phyloP scores from a whole-genome alignment of 2,329 filamentous ascomycete genomes.

The Colletotrichum eleusines region DNA sequence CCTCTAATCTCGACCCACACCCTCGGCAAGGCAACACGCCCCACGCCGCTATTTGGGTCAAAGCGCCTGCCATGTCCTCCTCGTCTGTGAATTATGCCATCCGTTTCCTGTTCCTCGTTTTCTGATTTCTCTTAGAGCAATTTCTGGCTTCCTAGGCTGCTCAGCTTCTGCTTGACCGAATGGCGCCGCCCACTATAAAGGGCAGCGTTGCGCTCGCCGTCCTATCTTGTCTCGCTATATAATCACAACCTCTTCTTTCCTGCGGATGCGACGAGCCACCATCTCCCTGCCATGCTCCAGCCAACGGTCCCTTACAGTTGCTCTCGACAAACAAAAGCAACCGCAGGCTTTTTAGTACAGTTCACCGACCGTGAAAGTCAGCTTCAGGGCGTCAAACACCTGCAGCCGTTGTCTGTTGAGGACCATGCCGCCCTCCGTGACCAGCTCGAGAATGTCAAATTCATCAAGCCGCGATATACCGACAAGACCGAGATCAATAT shows the following conservation, averaged over 20 bases:
- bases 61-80: not conserved
- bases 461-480: conserved; percentile 44
- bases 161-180: not conserved
- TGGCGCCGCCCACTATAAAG: conserved; percentile 18
- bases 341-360: conserved; percentile 36
- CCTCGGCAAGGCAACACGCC: no score
- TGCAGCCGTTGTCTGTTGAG: conserved; percentile 42
- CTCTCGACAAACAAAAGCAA: conserved; percentile 14
- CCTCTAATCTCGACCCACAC: not conserved
- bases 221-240: not conserved
- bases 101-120: not conserved
- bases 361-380: conserved; percentile 21
- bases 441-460: conserved; percentile 41
- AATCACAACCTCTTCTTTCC: not conserved
- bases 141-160: conserved; percentile 7
- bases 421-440: conserved; percentile 42
- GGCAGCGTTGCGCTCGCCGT: not conserved
- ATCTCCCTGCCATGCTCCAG: not conserved
- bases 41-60: not conserved
- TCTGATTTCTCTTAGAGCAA: not conserved
- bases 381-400: conserved; percentile 17
- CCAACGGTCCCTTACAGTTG: not conserved
- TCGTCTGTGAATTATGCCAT: not conserved
- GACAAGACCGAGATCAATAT: no score
- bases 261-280: not conserved